Evolutionary conservation across 2,329 filamentous ascomycete genomes (phyloP), one percentile per base, ranked within the genome.

Genomic region (Didymella exigua): DNA sequence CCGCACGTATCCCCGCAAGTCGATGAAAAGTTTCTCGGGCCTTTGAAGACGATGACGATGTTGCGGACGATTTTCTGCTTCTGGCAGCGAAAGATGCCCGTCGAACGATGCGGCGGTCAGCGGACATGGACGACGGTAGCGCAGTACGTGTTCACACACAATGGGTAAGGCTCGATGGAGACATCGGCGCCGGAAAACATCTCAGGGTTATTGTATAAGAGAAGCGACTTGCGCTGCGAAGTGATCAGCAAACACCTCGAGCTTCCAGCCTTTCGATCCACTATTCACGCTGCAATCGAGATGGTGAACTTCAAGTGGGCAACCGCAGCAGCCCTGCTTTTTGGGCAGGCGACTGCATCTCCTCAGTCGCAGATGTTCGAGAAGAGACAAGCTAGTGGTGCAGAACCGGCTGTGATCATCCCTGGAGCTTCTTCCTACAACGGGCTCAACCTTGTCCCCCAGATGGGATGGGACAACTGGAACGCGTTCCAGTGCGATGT

Each of bases 401-500:
- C 51, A 4, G 48, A 34, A 16, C 54, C 54, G 4, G 37, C 33
- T 18, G 48, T 56, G 19, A 16, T 56, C 13, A 40, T 56, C 34
- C 23, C 54, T 29, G 54, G 54, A 43, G 54, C 48, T n/a, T 56
- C 54, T 7, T 51, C 47, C 6, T 73, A 73, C 61, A 76, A 76
- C 57, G 74, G 71, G 11, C 65, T 75, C 29, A 73, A 72, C 19
- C 56, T 74, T 31, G 68, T 70, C 2, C 74, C 74, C 4, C 73
- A 75, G 50, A 75, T 76, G 74, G 74, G 74, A 19, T 76, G 73
- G 74, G 63, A 73, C 49, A 69, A 71, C 49, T 71, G 68, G 66
- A 67, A 66, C 41, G 61, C 59, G 5, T 67, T 81, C 54, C 75
- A 69, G 7, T 82, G 81, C 62, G 70, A 81, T 50, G 76, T 84